Percentiles rank a stretch among this genome's conserved stretches.
phyloP scores from a whole-genome alignment of 805 yeast species.

The Schizosaccharomyces octosporus region DNA sequence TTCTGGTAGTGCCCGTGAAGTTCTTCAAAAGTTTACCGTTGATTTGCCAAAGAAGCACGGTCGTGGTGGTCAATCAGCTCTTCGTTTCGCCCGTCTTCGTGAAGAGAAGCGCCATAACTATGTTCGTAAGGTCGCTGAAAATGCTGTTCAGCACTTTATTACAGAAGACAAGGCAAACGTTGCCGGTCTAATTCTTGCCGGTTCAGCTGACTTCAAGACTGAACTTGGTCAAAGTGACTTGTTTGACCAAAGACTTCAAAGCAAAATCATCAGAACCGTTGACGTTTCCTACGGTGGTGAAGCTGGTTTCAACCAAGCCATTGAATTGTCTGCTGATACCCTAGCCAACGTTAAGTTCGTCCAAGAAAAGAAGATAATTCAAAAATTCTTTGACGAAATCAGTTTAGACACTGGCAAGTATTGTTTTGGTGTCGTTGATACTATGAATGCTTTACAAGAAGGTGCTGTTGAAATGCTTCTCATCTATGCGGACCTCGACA shows the following conservation, averaged over 20 bases:
- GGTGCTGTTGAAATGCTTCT: constrained; percentile 89
- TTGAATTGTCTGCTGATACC: constrained; percentile 90
- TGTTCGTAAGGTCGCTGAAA: constrained; percentile 94
- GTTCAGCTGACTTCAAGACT: constrained; percentile 96
- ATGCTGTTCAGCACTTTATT: constrained; percentile 89
- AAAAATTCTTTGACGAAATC: constrained; percentile 83
- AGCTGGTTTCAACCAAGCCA: constrained; percentile 97
- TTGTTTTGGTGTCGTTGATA: constrained; percentile 94
- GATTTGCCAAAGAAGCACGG: constrained; percentile 99
- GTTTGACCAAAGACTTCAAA: constrained; percentile 71
- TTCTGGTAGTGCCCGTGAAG: constrained; percentile 90
- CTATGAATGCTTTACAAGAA: constrained; percentile 80
- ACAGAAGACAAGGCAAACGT: constrained; percentile 86
- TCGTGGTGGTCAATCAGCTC: constrained; percentile 99
- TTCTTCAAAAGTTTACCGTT: constrained; percentile 83
- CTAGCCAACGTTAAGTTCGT: constrained; percentile 90
- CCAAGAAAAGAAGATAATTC: constrained; percentile 89
- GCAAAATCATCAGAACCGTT: constrained; percentile 72
- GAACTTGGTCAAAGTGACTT: constrained; percentile 81
- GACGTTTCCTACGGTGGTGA: constrained; percentile 98
- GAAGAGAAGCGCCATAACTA: constrained; percentile 98
- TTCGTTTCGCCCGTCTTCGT: constrained; percentile 96
- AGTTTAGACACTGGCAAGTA: constrained; percentile 91
- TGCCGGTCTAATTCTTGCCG: constrained; percentile 85
- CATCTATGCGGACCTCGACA: constrained; percentile 78